Conservation (phyloP, 2,329 filamentous ascomycete genomes). For the Botrytis deweyae region DNA sequence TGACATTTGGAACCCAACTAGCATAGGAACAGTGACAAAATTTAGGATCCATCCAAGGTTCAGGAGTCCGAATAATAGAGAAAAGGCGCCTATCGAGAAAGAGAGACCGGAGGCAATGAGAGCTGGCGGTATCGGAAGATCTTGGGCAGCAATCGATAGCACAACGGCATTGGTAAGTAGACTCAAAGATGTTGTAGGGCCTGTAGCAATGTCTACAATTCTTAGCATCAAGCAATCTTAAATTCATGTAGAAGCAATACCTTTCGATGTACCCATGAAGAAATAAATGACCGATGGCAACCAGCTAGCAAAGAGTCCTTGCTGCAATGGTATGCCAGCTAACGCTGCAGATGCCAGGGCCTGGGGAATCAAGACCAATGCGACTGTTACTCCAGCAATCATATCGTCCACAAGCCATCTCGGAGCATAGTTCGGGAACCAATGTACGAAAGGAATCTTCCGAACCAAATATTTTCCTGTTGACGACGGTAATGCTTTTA, state of each 20-base stretch:
- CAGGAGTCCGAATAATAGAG: conserved; percentile 57
- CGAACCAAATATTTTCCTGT: conserved; percentile 56
- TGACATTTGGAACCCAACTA: conserved; percentile 65
- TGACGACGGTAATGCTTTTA: conserved; percentile 48
- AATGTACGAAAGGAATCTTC: conserved; percentile 61
- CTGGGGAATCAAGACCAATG: conserved; percentile 61
- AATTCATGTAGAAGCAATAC: conserved; percentile 38
- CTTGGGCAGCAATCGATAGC: conserved; percentile 52
- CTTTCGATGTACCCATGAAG: conserved; percentile 62
- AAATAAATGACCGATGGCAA: conserved; percentile 56
- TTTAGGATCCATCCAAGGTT: conserved; percentile 65
- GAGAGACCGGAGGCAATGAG: conserved; percentile 60
- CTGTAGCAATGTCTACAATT: conserved; percentile 56
- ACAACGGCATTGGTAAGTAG: conserved; percentile 60
- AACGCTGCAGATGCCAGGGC: conserved; percentile 62
- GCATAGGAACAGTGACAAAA: conserved; percentile 63
- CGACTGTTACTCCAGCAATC: conserved; percentile 61
- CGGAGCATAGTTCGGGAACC: conserved; percentile 61
- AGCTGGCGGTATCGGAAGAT: conserved; percentile 36
- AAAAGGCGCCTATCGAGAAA: conserved; percentile 62
- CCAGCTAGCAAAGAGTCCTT: conserved; percentile 61
- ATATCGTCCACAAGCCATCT: conserved; percentile 62
- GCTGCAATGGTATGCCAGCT: conserved; percentile 59
- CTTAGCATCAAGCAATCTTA: conserved; percentile 12
- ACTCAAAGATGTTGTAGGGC: conserved; percentile 64